Percentiles rank a stretch among this genome's conserved stretches.
These are phyloP conservation scores for Coemansia sp. DNA, from an alignment of 192 early-diverging fungal species.

Conservation along the genomic window DNA sequence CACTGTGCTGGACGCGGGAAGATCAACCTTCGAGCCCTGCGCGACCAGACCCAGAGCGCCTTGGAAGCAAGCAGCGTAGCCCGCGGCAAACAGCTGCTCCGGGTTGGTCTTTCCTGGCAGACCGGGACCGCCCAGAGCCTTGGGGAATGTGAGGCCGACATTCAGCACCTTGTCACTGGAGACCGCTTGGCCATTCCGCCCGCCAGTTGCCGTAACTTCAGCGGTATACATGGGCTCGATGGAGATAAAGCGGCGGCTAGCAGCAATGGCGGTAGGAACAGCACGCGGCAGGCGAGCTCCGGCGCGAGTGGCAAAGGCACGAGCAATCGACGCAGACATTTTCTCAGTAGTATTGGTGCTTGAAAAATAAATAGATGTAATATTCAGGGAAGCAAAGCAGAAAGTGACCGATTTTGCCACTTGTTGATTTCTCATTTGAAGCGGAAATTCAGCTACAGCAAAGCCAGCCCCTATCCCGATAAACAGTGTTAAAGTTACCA, in stretches of 20 bases:
- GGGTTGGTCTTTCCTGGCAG: constrained; percentile 59
- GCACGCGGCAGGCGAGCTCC: constrained; percentile 15
- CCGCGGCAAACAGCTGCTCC: constrained; percentile 60
- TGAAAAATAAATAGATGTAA: neutral
- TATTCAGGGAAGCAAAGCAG: neutral
- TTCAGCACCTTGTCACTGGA: constrained; percentile 57
- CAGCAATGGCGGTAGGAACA: constrained; percentile 6
- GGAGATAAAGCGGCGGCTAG: constrained; percentile 33
- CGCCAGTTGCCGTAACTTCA: constrained; percentile 57
- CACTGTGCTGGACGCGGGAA: constrained; percentile 52
- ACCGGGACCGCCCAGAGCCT: constrained; percentile 60
- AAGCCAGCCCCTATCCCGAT: neutral
- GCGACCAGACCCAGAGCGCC: constrained; percentile 59
- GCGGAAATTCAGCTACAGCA: neutral
- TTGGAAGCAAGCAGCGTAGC: constrained; percentile 62
- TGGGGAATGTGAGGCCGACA: constrained; percentile 57
- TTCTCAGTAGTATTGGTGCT: neutral
- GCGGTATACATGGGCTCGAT: constrained; percentile 63
- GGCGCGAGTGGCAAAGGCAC: constrained; percentile 31
- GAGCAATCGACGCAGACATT: constrained; percentile 34
- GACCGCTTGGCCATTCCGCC: constrained; percentile 58
- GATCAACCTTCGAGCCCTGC: constrained; percentile 46
- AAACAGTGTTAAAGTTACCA: neutral
- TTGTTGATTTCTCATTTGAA: neutral
- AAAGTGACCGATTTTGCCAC: neutral